A percentile compares a stretch with the other conserved stretches of the same genome.
Conservation (phyloP, 352 stramenopile genomes). For the Elongisporangium prolatum region DNA sequence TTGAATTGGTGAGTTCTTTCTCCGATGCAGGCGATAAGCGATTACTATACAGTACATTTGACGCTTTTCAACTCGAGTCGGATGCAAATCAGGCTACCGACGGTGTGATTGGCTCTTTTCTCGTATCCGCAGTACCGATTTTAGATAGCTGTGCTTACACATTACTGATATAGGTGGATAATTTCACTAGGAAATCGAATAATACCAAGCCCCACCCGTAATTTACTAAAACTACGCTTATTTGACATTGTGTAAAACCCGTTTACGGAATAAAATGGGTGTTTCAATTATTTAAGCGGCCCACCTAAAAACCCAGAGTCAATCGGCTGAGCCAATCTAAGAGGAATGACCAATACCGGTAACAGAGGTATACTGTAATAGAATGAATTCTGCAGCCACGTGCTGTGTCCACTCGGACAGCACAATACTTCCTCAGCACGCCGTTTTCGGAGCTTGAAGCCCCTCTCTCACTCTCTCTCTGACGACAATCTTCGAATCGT, state of each 20-base stretch:
- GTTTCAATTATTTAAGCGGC: not conserved
- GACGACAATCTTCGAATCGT: not conserved
- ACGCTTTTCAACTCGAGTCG: not conserved
- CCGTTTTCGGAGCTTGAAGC: no score
- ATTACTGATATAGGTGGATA: not conserved
- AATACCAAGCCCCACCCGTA: not conserved
- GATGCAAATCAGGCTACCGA: not conserved
- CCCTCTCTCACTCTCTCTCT: not conserved
- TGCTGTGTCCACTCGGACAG: no score
- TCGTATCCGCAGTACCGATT: no score
- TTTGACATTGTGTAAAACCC: not conserved
- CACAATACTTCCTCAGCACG: no score
- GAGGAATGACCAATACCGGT: no score
- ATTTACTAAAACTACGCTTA: not conserved
- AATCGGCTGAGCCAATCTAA: no score
- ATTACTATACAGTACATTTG: no score
- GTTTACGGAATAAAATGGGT: not conserved
- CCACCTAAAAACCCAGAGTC: not conserved
- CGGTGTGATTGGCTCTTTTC: not conserved
- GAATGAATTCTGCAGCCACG: no score
- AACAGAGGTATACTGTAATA: no score
- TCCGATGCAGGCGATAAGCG: no score
- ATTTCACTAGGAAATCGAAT: not conserved
- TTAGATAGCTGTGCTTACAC: no score
- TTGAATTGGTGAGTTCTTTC: not conserved